These are phyloP conservation scores for Cercospora sp. DNA, from an alignment of 2,329 filamentous ascomycete genomes.

Conservation along the genomic window DNA sequence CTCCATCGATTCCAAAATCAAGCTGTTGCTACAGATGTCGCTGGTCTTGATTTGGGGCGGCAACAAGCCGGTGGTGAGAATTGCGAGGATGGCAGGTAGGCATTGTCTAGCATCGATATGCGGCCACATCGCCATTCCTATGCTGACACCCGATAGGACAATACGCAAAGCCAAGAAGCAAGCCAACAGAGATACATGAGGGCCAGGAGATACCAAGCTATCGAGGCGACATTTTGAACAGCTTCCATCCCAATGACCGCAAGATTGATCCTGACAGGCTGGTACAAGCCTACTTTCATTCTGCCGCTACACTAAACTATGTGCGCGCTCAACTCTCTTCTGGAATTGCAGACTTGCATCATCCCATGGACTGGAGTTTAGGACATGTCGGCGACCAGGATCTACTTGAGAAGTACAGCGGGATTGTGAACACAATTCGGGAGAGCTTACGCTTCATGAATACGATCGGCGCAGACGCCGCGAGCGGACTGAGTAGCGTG, in stretches of 20 bases:
- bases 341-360: constrained; percentile 90
- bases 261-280: constrained; percentile 79
- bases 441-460: constrained; percentile 85
- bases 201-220: constrained; percentile 85
- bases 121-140: background rate
- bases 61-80: constrained; percentile 81
- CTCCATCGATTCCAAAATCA: constrained; percentile 94
- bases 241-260: constrained; percentile 73
- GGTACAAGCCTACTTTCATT: constrained; percentile 87
- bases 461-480: constrained; percentile 86
- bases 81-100: constrained; percentile 80
- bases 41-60: constrained; percentile 89
- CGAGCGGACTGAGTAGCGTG: constrained; percentile 81
- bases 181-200: constrained; percentile 77
- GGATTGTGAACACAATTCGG: constrained; percentile 80
- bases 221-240: constrained; percentile 93
- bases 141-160: constrained; percentile 49
- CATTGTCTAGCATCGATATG: background rate
- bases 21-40: constrained; percentile 95
- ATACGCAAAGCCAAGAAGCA: constrained; percentile 93
- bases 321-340: constrained; percentile 79
- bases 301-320: constrained; percentile 91
- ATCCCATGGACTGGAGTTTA: constrained; percentile 90
- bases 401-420: constrained; percentile 81
- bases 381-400: constrained; percentile 84